phyloP scores from a whole-genome alignment of 169 alveolate genomes.

The Eimeria necatrix region DNA sequence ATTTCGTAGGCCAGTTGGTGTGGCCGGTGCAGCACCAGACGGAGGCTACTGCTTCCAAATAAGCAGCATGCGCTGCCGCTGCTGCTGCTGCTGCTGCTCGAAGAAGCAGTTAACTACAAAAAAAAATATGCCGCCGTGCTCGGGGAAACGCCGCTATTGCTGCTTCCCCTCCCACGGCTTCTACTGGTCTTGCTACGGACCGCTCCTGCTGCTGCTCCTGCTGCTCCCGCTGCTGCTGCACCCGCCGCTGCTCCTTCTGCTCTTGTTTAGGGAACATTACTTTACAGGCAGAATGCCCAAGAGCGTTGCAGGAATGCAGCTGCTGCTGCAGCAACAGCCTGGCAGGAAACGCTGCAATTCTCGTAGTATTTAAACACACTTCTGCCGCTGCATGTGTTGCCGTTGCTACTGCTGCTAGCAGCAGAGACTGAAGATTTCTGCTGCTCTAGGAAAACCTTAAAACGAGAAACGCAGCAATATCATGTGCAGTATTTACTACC shows the following conservation, averaged over 20 bases:
- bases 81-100: conserved; percentile 13
- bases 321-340: conserved; percentile 26
- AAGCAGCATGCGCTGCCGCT: conserved; percentile 3
- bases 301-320: conserved; percentile 7
- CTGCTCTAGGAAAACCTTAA: background rate
- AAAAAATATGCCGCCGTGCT: background rate
- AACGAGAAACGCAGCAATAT: conserved; percentile 3
- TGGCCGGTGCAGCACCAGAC: conserved; percentile 16
- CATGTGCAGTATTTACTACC: background rate
- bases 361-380: background rate
- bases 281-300: background rate
- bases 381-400: conserved; percentile 28
- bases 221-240: conserved; percentile 71
- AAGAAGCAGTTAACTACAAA: background rate
- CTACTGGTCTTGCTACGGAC: background rate
- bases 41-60: background rate
- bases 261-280: background rate
- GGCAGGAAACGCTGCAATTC: conserved; percentile 13
- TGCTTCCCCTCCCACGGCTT: background rate
- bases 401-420: conserved; percentile 60
- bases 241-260: conserved; percentile 40
- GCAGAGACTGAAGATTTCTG: conserved; percentile 9
- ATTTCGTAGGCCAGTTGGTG: background rate
- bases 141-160: background rate
- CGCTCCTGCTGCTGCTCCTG: conserved; percentile 34